Evolutionary conservation across 2,329 filamentous ascomycete species (phyloP).

Genomic region (Epichloe uncinata): DNA sequence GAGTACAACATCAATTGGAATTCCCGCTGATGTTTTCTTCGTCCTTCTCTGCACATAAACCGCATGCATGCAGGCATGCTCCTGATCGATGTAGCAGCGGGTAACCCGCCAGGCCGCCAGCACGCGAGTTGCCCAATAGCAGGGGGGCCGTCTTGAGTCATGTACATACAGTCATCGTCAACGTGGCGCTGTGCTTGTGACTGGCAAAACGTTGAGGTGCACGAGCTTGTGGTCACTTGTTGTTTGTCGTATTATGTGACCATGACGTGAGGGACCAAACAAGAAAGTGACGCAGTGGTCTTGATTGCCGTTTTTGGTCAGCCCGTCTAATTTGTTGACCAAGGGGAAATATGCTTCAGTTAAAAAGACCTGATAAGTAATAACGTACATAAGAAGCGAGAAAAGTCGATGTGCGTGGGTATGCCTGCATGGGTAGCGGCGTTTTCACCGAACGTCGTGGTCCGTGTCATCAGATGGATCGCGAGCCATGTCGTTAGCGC

Average conservation of each 20-base stretch:
- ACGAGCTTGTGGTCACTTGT: neutral
- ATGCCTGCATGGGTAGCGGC: neutral
- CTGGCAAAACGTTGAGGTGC: neutral
- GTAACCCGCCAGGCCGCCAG: neutral
- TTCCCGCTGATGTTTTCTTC: neutral
- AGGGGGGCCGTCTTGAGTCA: neutral
- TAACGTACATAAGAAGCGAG: neutral
- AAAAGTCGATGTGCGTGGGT: neutral
- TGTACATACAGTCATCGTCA: neutral
- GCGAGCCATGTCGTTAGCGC: neutral
- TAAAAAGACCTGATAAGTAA: too few species aligned
- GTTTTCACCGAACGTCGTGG: neutral
- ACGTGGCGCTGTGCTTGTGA: neutral
- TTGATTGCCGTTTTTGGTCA: neutral
- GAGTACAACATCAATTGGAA: neutral
- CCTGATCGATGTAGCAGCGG: neutral
- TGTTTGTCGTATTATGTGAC: neutral
- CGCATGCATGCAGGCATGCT: neutral
- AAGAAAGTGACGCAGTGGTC: neutral
- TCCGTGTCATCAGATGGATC: neutral
- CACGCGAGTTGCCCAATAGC: neutral
- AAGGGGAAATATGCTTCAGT: too few species aligned
- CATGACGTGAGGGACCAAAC: neutral
- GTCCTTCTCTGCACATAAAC: neutral
- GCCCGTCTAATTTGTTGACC: neutral